Conservation (phyloP, 2,329 filamentous ascomycete genomes). For the Fusarium incarnatum region DNA sequence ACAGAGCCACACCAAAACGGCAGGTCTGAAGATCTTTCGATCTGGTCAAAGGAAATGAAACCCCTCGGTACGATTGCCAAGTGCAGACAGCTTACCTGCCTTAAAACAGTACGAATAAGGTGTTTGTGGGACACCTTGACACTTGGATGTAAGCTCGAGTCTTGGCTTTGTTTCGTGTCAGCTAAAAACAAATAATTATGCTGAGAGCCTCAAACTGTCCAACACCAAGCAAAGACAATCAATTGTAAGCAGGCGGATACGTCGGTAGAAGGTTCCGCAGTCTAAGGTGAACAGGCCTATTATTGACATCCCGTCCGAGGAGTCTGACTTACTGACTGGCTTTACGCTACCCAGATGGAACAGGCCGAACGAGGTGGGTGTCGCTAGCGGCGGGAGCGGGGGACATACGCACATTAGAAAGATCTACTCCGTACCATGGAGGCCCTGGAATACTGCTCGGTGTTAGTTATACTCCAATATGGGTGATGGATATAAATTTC, state of each 20-base stretch:
- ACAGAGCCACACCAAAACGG: conserved; percentile 32
- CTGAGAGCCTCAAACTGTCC: neutral
- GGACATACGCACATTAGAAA: conserved; percentile 26
- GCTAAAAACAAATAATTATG: neutral
- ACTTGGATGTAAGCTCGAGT: conserved; percentile 2
- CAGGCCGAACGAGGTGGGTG: conserved; percentile 23
- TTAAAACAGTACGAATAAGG: neutral
- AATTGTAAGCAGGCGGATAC: conserved; percentile 22
- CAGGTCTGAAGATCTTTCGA: conserved; percentile 33
- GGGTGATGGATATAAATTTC: neutral
- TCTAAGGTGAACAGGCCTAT: neutral
- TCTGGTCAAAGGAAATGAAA: conserved; percentile 24
- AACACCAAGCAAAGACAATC: conserved; percentile 18
- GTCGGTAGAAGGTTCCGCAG: conserved; percentile 6
- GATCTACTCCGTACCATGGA: conserved; percentile 12
- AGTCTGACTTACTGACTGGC: neutral
- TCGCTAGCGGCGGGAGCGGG: conserved; percentile 37
- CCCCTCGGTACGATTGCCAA: neutral
- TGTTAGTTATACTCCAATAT: neutral
- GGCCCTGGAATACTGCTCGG: neutral
- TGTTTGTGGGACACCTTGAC: neutral
- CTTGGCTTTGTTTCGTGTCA: conserved; percentile 24
- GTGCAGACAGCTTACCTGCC: neutral
- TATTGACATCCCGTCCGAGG: neutral
- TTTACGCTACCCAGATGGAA: conserved; percentile 15